phyloP scores from a whole-genome alignment of 306 rosid species.

The Medicago ruthenica region DNA sequence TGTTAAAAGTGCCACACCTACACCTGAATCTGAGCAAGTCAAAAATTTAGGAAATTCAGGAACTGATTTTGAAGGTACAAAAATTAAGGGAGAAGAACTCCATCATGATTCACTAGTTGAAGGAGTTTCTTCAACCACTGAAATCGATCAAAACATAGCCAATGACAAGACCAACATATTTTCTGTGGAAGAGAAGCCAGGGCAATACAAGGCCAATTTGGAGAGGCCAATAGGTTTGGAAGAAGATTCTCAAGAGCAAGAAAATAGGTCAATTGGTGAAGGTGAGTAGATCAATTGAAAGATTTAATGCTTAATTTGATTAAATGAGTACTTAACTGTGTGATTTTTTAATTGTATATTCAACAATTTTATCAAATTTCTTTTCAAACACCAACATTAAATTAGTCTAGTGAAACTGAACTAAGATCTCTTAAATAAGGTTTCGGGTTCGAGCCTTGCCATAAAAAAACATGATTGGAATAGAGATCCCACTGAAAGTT shows the following conservation, averaged over 20 bases:
- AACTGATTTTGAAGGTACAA: conserved; percentile 20
- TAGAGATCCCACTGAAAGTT: too few relatives aligned
- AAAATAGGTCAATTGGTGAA: background rate
- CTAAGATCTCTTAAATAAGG: too few relatives aligned
- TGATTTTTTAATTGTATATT: too few relatives aligned
- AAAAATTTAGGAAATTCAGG: conserved; percentile 33
- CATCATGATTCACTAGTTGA: conserved; percentile 11
- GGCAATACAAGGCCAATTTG: conserved; percentile 43
- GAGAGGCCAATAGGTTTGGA: conserved; percentile 30
- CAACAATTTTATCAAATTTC: too few relatives aligned
- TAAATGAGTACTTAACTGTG: too few relatives aligned
- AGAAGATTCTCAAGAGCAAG: background rate
- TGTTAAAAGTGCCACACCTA: conserved; percentile 29
- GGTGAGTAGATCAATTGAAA: background rate
- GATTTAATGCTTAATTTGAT: too few relatives aligned
- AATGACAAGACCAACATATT: conserved; percentile 37
- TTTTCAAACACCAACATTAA: too few relatives aligned
- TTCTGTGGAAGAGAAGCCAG: conserved; percentile 22
- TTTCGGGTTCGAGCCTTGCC: too few relatives aligned
- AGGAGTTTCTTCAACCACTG: conserved; percentile 40
- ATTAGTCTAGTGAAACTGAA: too few relatives aligned
- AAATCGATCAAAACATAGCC: conserved; percentile 4
- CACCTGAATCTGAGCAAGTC: conserved; percentile 21
- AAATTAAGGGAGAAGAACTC: conserved; percentile 28
- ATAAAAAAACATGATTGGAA: too few relatives aligned